These are phyloP conservation scores for Fraxinus quadrangulata DNA, from an alignment of 257 asterid species.

Conservation along the genomic window DNA sequence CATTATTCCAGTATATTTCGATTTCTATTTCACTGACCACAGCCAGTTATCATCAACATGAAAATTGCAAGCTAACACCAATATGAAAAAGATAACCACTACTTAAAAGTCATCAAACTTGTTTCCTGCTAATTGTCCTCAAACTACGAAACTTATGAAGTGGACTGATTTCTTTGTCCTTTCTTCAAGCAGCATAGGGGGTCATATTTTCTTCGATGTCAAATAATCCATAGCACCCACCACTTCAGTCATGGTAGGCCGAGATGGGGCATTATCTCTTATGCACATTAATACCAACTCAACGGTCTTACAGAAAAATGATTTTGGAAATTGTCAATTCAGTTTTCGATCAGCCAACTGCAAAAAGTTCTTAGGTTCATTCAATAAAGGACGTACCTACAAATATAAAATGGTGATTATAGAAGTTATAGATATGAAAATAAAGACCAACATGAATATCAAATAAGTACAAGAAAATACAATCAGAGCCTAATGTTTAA, in stretches of 20 bases:
- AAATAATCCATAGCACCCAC: slow-evolving; percentile 32
- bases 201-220: too few species aligned
- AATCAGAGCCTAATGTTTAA: too few species aligned
- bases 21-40: too few species aligned
- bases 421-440: neutral
- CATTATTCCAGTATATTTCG: too few species aligned
- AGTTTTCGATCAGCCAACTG: slow-evolving; percentile 38
- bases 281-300: slow-evolving; percentile 42
- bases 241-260: slow-evolving; percentile 43
- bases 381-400: slow-evolving; percentile 46
- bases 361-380: slow-evolving; percentile 23
- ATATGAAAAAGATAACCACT: slow-evolving; percentile 19
- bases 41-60: too few species aligned
- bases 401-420: neutral
- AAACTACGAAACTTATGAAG: neutral
- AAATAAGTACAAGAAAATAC: too few species aligned
- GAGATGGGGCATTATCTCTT: slow-evolving; percentile 21
- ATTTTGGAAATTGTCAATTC: slow-evolving; percentile 33
- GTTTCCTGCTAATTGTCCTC: slow-evolving; percentile 6
- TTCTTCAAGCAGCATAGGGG: too few species aligned
- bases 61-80: slow-evolving; percentile 30
- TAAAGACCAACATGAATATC: neutral
- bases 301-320: slow-evolving; percentile 28
- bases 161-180: neutral
- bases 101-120: slow-evolving; percentile 26